Evolutionary conservation across 108 stramenopile species (phyloP).

Genomic region (Schizochytrium sp.): DNA sequence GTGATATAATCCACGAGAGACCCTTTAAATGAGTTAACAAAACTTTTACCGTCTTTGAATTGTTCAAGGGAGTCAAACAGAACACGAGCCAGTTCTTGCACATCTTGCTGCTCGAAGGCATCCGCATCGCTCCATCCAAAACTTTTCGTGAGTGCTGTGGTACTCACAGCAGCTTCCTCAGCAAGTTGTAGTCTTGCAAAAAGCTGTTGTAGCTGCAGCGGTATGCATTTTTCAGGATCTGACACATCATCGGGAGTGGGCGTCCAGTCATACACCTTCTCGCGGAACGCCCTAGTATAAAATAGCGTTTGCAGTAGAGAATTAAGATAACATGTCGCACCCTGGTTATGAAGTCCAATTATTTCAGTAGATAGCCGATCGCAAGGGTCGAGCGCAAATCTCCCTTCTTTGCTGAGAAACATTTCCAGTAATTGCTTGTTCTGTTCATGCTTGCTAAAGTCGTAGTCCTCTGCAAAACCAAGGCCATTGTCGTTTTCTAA

Average conservation of each 20-base stretch:
- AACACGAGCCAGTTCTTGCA: constrained; percentile 73
- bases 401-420: not conserved
- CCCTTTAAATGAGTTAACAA: constrained; percentile 60
- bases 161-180: constrained; percentile 56
- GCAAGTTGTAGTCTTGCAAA: constrained; percentile 63
- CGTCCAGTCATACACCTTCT: constrained; percentile 64
- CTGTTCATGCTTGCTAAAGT: not conserved
- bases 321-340: constrained; percentile 79
- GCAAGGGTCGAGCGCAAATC: constrained; percentile 37
- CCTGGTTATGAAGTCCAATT: constrained; percentile 73
- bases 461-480: constrained; percentile 3
- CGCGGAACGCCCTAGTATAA: constrained; percentile 68
- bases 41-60: not conserved
- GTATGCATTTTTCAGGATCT: not conserved
- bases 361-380: constrained; percentile 29
- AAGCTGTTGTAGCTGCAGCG: constrained; percentile 56
- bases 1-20: constrained; percentile 69
- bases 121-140: constrained; percentile 71
- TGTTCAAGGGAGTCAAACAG: constrained; percentile 75
- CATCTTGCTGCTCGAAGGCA: constrained; percentile 69
- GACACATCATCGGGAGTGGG: not conserved
- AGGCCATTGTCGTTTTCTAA: not conserved
- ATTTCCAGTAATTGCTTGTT: not conserved
- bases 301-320: constrained; percentile 76
- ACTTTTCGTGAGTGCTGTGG: constrained; percentile 68